Base-by-base conservation (phyloP, 495 filamentous ascomycete species). In the Penicillium maclennaniae region DNA sequence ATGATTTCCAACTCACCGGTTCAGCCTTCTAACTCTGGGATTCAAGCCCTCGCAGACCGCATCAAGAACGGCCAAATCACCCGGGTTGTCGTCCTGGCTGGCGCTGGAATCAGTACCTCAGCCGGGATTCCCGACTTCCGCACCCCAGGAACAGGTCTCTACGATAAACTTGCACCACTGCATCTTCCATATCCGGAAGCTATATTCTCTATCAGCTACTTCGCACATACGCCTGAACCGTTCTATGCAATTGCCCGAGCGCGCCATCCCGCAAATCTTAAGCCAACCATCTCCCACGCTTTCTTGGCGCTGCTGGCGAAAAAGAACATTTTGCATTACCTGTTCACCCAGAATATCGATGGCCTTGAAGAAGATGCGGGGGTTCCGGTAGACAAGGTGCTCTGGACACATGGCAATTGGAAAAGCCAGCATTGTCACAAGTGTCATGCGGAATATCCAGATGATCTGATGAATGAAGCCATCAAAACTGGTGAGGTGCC, bases 271-370 rank as follows among this genome's bases (percentile, higher is more conserved):
- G 87, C 85, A 16, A 84, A 86, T 55, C 89, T 85, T 66, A 76
- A 79, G 43, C 91, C 92, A 2, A 95, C 89, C 1, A 65, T 92
- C 47, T 79, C 87, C 0, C 87, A 92, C 65, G 77, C 77, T 3
- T 93, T 95, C 63, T 78, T 95, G 23, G 76, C 80, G 0, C 62
- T 85, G 15, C 79, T 95, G 0, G 77, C 85, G 12, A 69, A 83
- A 41, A 92, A 89, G 69, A 77, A 78, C 8, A 68, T 92, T 14
- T 72, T 97, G 5, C 73, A 84, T 47, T 89, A 87, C 71, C 70
- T 89, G 17, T 95, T 95, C 69, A 96, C 91, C 3, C 92, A 96
- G 66, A 97, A 97, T 67, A 92, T 96, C 62, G 92, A 97, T 70
- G 86, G 84, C 47, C 75, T 97, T 16, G 92, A 97, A 66, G 76